These are phyloP conservation scores for Noccaea caerulescens DNA, from an alignment of 345 rosid genomes.

Conservation along the genomic window DNA sequence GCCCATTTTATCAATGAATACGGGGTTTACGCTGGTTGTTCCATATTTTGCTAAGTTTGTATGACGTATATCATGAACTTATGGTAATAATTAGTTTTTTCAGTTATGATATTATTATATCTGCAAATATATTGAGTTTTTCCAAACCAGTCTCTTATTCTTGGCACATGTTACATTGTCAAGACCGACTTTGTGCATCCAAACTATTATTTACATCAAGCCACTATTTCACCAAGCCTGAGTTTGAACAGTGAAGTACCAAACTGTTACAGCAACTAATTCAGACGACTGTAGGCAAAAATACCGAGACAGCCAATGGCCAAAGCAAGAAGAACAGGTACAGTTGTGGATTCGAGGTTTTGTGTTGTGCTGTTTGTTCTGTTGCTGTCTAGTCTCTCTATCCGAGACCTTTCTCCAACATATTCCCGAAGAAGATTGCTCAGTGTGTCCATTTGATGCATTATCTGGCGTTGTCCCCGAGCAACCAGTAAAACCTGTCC, in stretches of 20 bases:
- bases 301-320: conserved; percentile 70
- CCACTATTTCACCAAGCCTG: not conserved
- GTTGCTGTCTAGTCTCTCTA: conserved; percentile 51
- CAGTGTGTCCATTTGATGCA: conserved; percentile 83
- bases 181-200: conserved; percentile 33
- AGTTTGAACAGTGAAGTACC: conserved; percentile 15
- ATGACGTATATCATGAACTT: not conserved
- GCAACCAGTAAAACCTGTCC: conserved; percentile 64
- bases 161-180: conserved; percentile 14
- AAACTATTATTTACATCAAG: conserved; percentile 40
- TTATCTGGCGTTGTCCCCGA: conserved; percentile 84
- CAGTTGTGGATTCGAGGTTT: conserved; percentile 43
- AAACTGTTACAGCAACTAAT: conserved; percentile 31
- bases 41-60: not conserved
- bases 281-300: conserved; percentile 41
- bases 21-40: too few relatives aligned
- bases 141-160: conserved; percentile 28
- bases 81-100: not conserved
- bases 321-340: conserved; percentile 64
- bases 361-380: conserved; percentile 43
- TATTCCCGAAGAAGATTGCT: conserved; percentile 74
- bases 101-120: too few relatives aligned
- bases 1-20: too few relatives aligned
- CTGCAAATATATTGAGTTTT: not conserved
- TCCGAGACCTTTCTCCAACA: conserved; percentile 66